phyloP scores from a whole-genome alignment of 2,329 filamentous ascomycete species.

The Fusarium scirpi region DNA sequence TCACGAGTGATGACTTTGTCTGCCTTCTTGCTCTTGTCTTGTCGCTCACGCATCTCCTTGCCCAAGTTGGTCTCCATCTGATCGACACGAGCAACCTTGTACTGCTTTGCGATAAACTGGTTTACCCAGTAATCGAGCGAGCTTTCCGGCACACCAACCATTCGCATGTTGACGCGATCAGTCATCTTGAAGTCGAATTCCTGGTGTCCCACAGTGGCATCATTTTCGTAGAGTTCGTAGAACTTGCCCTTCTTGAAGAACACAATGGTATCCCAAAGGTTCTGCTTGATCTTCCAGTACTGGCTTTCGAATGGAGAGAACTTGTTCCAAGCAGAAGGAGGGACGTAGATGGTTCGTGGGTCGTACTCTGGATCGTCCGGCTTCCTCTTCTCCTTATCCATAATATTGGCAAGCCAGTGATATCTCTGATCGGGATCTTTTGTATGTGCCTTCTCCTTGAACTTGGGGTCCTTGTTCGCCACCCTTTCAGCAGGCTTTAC shows the following conservation, averaged over 20 bases:
- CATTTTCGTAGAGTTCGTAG: slow-evolving; percentile 97
- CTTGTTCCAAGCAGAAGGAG: slow-evolving; percentile 79
- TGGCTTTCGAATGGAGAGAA: slow-evolving; percentile 98
- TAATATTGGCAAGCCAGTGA: slow-evolving; percentile 86
- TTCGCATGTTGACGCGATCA: slow-evolving; percentile 98
- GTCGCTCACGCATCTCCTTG: slow-evolving; percentile 98
- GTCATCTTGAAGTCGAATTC: slow-evolving; percentile 98
- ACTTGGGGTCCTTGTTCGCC: slow-evolving; percentile 49
- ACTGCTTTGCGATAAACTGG: slow-evolving; percentile 97
- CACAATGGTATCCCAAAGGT: slow-evolving; percentile 96
- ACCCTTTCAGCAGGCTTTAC: slow-evolving; percentile 49
- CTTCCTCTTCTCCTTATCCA: slow-evolving; percentile 85
- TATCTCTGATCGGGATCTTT: slow-evolving; percentile 89
- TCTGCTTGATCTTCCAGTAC: slow-evolving; percentile 99
- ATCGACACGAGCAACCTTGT: slow-evolving; percentile 95
- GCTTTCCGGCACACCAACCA: slow-evolving; percentile 97
- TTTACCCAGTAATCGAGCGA: slow-evolving; percentile 98
- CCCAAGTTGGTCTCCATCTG: slow-evolving; percentile 95
- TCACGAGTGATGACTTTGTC: slow-evolving; percentile 96
- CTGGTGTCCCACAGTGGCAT: slow-evolving; percentile 95
- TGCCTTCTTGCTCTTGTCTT: slow-evolving; percentile 75
- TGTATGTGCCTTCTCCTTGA: slow-evolving; percentile 77
- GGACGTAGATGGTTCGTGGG: slow-evolving; percentile 89
- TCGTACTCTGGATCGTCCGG: slow-evolving; percentile 89
- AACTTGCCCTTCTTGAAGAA: slow-evolving; percentile 99